These are phyloP conservation scores for Remersonia thermophila DNA, from an alignment of 2,329 filamentous ascomycete species.

Conservation along the genomic window DNA sequence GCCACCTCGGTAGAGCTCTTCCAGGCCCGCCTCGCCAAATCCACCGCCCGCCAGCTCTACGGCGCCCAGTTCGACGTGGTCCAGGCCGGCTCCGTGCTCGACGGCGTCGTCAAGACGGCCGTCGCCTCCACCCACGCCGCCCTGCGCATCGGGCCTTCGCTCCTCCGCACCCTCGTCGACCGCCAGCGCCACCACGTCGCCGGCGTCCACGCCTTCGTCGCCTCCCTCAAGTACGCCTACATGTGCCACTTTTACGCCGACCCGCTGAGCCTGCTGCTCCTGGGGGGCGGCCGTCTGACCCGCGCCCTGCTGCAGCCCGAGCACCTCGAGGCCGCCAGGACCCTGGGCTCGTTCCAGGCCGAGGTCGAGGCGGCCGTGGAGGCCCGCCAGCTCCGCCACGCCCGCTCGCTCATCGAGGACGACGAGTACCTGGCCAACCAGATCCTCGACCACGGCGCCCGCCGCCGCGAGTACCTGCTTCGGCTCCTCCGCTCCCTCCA, in stretches of 20 bases:
- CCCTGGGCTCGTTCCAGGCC: slow-evolving; percentile 54
- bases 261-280: slow-evolving; percentile 53
- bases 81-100: slow-evolving; percentile 57
- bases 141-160: slow-evolving; percentile 49
- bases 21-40: slow-evolving; percentile 59
- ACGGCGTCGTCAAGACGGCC: slow-evolving; percentile 56
- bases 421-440: slow-evolving; percentile 41
- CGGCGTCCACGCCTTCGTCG: slow-evolving; percentile 60
- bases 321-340: slow-evolving; percentile 56
- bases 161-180: slow-evolving; percentile 53
- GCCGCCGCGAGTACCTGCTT: slow-evolving; percentile 22
- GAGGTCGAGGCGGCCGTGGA: slow-evolving; percentile 37
- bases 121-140: slow-evolving; percentile 45
- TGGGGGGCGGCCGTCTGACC: slow-evolving; percentile 17
- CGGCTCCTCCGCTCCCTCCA: slow-evolving; percentile 38
- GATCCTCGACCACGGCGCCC: slow-evolving; percentile 19
- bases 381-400: slow-evolving; percentile 27
- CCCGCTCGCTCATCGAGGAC: slow-evolving; percentile 46
- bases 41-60: slow-evolving; percentile 52
- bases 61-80: slow-evolving; percentile 68
- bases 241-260: slow-evolving; percentile 83
- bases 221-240: slow-evolving; percentile 66
- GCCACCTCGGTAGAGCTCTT: slow-evolving; percentile 73
- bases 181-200: slow-evolving; percentile 67
- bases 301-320: slow-evolving; percentile 37